phyloP scores from a whole-genome alignment of 2,329 filamentous ascomycete species.

The Claviceps sp. region DNA sequence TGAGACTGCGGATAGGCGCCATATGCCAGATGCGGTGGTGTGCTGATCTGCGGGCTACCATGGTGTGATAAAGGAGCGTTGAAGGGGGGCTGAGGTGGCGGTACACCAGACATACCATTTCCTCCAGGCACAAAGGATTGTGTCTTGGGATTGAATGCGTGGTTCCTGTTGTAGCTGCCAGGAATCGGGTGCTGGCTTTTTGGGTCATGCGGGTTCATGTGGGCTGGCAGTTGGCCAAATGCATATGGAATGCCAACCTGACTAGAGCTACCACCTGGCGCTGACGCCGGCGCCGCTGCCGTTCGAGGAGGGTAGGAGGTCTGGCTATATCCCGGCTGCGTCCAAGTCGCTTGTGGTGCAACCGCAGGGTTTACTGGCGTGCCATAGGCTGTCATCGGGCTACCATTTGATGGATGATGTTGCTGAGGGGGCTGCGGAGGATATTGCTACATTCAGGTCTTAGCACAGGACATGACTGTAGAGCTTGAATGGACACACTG shows the following conservation, averaged over 20 bases:
- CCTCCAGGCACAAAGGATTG: slow-evolving; percentile 71
- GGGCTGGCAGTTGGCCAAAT: slow-evolving; percentile 64
- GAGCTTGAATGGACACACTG: not conserved
- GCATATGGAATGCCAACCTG: slow-evolving; percentile 45
- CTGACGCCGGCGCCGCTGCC: slow-evolving; percentile 11
- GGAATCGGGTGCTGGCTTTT: slow-evolving; percentile 72
- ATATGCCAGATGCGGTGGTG: slow-evolving; percentile 38
- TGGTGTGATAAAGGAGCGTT: slow-evolving; percentile 35
- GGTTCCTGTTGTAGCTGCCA: slow-evolving; percentile 63
- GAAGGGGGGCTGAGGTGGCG: slow-evolving; percentile 33
- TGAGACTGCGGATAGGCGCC: slow-evolving; percentile 33
- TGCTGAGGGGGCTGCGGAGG: slow-evolving; percentile 15
- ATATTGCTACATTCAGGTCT: slow-evolving; percentile 13
- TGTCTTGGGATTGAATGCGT: slow-evolving; percentile 87
- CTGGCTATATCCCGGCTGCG: slow-evolving; percentile 21
- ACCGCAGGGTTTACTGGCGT: slow-evolving; percentile 18
- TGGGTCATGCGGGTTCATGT: slow-evolving; percentile 55
- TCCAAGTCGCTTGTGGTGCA: slow-evolving; percentile 23
- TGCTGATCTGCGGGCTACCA: slow-evolving; percentile 39
- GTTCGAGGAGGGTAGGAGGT: slow-evolving; percentile 19
- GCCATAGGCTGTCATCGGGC: slow-evolving; percentile 24
- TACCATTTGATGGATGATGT: slow-evolving; percentile 19
- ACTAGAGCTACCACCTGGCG: slow-evolving; percentile 14
- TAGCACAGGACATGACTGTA: not conserved
- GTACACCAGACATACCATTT: slow-evolving; percentile 34